Conservation (phyloP, 2,329 filamentous ascomycete genomes). For the Colletotrichum eremochloae region DNA sequence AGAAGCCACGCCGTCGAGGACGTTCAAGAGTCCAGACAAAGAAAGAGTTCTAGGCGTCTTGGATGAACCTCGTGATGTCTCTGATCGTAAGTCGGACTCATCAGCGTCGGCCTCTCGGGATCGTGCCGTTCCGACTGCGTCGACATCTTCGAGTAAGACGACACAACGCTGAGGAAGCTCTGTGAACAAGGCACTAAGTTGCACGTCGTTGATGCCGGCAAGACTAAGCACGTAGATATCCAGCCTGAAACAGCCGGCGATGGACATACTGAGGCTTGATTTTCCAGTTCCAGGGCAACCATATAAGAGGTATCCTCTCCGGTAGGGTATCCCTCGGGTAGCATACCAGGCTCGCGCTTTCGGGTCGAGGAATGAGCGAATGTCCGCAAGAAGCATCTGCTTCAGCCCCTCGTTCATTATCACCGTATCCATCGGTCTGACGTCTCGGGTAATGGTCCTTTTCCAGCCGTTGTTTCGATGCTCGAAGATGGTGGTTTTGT, state of each 20-base stretch:
- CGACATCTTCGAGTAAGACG: constrained; percentile 57
- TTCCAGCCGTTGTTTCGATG: constrained; percentile 42
- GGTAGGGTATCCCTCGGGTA: too few relatives aligned
- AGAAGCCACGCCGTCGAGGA: constrained; percentile 44
- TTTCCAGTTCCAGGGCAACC: too few relatives aligned
- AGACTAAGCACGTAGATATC: constrained; percentile 48
- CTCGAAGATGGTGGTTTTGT: constrained; percentile 50
- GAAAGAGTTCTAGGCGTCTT: constrained; percentile 23
- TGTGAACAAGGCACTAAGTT: constrained; percentile 49
- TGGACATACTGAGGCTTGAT: too few relatives aligned
- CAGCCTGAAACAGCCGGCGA: too few relatives aligned
- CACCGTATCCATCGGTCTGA: too few relatives aligned
- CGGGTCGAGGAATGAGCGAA: too few relatives aligned
- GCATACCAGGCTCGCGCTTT: too few relatives aligned
- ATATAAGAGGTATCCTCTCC: too few relatives aligned
- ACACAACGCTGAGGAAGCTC: constrained; percentile 53
- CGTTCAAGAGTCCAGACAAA: constrained; percentile 44
- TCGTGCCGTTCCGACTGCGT: constrained; percentile 46
- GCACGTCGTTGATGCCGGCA: constrained; percentile 48
- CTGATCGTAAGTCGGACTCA: neutral
- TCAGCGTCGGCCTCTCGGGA: neutral
- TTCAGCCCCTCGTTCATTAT: too few relatives aligned
- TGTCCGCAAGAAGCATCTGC: too few relatives aligned
- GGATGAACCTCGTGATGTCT: neutral
- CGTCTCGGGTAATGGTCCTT: too few relatives aligned